Conservation (phyloP, 257 asterid genomes). For the Cruciata laevipes region DNA sequence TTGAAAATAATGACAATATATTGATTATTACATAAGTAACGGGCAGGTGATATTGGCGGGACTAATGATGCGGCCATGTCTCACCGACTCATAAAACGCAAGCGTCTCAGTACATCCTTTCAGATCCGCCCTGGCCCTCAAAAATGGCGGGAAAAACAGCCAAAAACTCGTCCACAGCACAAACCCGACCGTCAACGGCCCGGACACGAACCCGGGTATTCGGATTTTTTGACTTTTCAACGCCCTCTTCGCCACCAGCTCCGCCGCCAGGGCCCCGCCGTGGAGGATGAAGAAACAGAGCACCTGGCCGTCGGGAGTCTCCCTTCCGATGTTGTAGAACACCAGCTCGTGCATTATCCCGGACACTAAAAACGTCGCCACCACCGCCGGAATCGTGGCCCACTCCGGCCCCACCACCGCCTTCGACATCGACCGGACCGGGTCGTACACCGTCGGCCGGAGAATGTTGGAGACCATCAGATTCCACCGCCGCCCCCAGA, state of each 20-base stretch:
- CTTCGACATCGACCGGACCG: conserved; percentile 12
- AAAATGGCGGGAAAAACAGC: conserved; percentile 54
- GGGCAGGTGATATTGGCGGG: conserved; percentile 45
- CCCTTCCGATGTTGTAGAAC: conserved; percentile 37
- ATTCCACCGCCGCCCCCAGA: conserved; percentile 69
- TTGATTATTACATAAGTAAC: conserved; percentile 10
- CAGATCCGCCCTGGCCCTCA: conserved; percentile 30
- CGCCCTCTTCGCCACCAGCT: conserved; percentile 28
- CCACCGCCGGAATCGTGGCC: conserved; percentile 24
- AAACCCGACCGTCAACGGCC: conserved; percentile 32
- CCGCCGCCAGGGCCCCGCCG: conserved; percentile 31
- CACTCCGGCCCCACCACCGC: conserved; percentile 5
- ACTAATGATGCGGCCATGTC: conserved; percentile 28
- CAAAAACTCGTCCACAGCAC: conserved; percentile 35
- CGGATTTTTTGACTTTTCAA: not conserved
- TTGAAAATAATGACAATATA: no score
- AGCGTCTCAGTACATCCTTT: conserved; percentile 49
- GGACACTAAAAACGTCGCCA: conserved; percentile 43
- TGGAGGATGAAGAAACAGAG: conserved; percentile 37
- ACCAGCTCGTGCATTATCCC: conserved; percentile 66
- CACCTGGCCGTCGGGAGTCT: conserved; percentile 39
- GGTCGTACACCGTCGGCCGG: conserved; percentile 30
- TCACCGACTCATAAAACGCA: conserved; percentile 45
- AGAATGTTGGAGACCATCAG: conserved; percentile 40
- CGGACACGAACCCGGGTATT: conserved; percentile 27